Percentiles rank a stretch among this genome's conserved stretches.
Evolutionary conservation across 78 protist species (phyloP).

Genomic region (Guillardia theta): DNA sequence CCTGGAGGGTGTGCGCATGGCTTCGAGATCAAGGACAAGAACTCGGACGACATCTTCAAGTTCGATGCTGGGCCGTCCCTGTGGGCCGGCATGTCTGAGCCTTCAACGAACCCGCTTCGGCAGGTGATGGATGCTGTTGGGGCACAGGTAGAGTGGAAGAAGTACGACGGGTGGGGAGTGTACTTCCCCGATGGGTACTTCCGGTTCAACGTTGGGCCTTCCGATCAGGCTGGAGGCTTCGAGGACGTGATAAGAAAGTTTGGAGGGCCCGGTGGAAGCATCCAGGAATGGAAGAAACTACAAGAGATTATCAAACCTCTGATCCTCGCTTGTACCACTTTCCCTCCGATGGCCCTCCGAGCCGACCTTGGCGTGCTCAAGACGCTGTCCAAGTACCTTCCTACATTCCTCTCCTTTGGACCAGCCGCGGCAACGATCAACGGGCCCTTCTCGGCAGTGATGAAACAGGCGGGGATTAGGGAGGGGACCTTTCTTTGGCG

Average conservation of each 20-base stretch:
- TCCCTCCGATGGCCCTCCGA: slow-evolving; percentile 41
- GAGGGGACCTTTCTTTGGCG: neutral
- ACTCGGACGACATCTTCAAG: neutral
- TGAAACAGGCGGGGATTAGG: neutral
- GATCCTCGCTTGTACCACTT: neutral
- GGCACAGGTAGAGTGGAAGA: neutral
- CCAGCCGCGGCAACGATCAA: neutral
- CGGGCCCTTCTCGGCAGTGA: slow-evolving; percentile 11
- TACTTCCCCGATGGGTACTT: slow-evolving; percentile 4
- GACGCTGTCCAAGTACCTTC: neutral
- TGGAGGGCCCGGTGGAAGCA: neutral
- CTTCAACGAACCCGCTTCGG: slow-evolving; percentile 28
- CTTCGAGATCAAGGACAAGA: neutral
- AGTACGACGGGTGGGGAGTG: slow-evolving; percentile 39
- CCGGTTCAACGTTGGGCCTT: slow-evolving; percentile 11
- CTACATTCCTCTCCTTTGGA: slow-evolving; percentile 14
- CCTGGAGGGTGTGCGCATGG: slow-evolving; percentile 30
- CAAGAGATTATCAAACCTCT: neutral
- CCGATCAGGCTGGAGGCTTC: neutral
- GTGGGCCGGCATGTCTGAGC: slow-evolving; percentile 27
- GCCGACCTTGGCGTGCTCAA: slow-evolving; percentile 25
- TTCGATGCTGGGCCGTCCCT: slow-evolving; percentile 42
- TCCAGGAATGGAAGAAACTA: neutral
- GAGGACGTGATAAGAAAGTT: neutral
- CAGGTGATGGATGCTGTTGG: slow-evolving; percentile 42